phyloP scores from a whole-genome alignment of 495 filamentous ascomycete species.

The Aspergillus leporis region DNA sequence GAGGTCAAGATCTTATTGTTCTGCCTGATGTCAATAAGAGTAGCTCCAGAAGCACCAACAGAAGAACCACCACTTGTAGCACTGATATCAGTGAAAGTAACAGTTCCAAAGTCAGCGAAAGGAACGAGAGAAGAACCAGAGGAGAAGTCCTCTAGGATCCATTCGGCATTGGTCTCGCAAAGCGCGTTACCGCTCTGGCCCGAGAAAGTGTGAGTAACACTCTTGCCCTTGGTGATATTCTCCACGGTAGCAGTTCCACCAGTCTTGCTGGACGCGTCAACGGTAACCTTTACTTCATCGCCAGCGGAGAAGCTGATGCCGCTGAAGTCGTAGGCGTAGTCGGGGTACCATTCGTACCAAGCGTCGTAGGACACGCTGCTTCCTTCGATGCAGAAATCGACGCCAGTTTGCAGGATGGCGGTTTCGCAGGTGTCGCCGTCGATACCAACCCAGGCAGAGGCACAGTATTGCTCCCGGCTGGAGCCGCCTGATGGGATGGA shows the following conservation, averaged over 20 bases:
- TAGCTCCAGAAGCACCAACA: slow-evolving; percentile 39
- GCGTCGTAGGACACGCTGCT: slow-evolving; percentile 42
- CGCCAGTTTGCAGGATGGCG: slow-evolving; percentile 58
- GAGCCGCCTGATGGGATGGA: slow-evolving; percentile 38
- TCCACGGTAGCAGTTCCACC: slow-evolving; percentile 50
- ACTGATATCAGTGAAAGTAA: slow-evolving; percentile 45
- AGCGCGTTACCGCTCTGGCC: slow-evolving; percentile 20
- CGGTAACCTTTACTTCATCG: slow-evolving; percentile 52
- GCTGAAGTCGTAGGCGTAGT: slow-evolving; percentile 53
- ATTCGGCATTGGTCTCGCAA: slow-evolving; percentile 52
- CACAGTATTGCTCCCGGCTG: slow-evolving; percentile 38
- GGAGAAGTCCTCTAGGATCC: slow-evolving; percentile 63
- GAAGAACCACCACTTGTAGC: slow-evolving; percentile 29
- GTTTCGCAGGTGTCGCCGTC: slow-evolving; percentile 54
- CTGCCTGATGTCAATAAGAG: slow-evolving; percentile 51
- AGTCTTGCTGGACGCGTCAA: slow-evolving; percentile 42
- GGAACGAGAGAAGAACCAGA: slow-evolving; percentile 41
- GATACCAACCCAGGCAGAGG: slow-evolving; percentile 60
- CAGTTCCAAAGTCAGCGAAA: slow-evolving; percentile 55
- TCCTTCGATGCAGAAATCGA: slow-evolving; percentile 50
- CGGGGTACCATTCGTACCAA: slow-evolving; percentile 64
- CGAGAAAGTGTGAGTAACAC: slow-evolving; percentile 48
- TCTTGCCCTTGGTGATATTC: slow-evolving; percentile 51
- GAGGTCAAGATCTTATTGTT: slow-evolving; percentile 42
- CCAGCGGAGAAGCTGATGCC: slow-evolving; percentile 50